Evolutionary conservation across 2,329 filamentous ascomycete genomes (phyloP).

Genomic region (Coniochaeta pulveracea): DNA sequence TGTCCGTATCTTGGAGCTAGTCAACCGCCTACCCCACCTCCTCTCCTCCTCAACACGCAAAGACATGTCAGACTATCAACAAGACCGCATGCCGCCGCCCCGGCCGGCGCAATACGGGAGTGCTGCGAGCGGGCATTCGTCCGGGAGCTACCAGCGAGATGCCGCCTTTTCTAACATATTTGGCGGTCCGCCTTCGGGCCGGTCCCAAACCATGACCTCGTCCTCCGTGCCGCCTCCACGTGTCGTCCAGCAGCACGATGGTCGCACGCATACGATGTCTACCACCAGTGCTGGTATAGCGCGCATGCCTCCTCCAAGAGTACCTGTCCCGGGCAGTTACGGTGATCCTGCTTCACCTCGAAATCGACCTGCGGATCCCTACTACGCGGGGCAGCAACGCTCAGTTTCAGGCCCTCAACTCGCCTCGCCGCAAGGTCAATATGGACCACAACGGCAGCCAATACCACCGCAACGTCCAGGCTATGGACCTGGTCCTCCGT

Average conservation of each 20-base stretch:
- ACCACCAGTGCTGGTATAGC: constrained; percentile 45
- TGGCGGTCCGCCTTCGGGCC: constrained; percentile 75
- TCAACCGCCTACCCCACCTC: too few relatives aligned
- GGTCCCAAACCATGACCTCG: constrained; percentile 92
- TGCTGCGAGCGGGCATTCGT: constrained; percentile 29
- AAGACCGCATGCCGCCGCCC: constrained; percentile 30
- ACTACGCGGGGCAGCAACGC: constrained; percentile 39
- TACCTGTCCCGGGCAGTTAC: constrained; percentile 21
- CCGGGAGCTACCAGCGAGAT: constrained; percentile 69
- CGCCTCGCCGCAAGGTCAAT: constrained; percentile 30
- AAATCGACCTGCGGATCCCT: constrained; percentile 33
- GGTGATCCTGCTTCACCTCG: constrained; percentile 18
- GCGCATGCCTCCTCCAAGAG: constrained; percentile 52
- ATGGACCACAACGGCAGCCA: constrained; percentile 36
- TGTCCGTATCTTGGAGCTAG: too few relatives aligned
- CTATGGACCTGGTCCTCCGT: constrained; percentile 38
- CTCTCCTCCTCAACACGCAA: too few relatives aligned
- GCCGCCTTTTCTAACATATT: constrained; percentile 96
- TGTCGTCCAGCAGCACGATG: constrained; percentile 42
- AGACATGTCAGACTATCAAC: constrained; percentile 48
- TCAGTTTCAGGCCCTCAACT: constrained; percentile 36
- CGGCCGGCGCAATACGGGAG: constrained; percentile 33
- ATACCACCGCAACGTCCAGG: constrained; percentile 34
- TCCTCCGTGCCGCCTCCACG: constrained; percentile 40
- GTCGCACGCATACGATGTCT: constrained; percentile 72